Conservation (phyloP, 2,329 filamentous ascomycete species). For the Aureobasidium musti region DNA sequence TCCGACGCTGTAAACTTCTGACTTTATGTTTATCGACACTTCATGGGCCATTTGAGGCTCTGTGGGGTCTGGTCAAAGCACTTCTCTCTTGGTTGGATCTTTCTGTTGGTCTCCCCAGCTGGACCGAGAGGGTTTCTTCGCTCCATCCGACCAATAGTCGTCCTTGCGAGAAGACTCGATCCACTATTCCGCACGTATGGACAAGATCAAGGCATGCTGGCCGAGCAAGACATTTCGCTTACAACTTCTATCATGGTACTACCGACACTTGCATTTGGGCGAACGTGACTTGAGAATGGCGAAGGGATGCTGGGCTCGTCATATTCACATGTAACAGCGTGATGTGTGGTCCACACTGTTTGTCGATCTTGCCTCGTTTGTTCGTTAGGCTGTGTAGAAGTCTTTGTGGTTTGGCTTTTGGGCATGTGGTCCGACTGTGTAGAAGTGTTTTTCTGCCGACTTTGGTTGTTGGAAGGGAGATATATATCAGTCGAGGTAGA, state of each 20-base stretch:
- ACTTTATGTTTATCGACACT: neutral
- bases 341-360: too few species aligned
- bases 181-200: neutral
- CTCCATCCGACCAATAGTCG: neutral
- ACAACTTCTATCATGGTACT: neutral
- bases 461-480: neutral
- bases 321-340: neutral
- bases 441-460: neutral
- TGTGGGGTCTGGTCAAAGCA: neutral
- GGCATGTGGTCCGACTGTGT: constrained; percentile 4
- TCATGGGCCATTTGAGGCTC: constrained; percentile 1
- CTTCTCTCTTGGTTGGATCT: too few species aligned
- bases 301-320: neutral
- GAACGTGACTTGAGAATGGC: constrained; percentile 1
- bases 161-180: neutral
- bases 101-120: neutral
- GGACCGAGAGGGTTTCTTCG: neutral
- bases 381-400: neutral
- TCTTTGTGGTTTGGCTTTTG: neutral
- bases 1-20: neutral
- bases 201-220: neutral
- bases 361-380: neutral
- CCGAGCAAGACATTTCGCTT: neutral
- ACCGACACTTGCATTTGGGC: neutral
- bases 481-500: neutral